Percentiles rank a stretch among this genome's conserved stretches.
These are phyloP conservation scores for Escovopsis sp. DNA, from an alignment of 2,329 filamentous ascomycete genomes.

Conservation along the genomic window DNA sequence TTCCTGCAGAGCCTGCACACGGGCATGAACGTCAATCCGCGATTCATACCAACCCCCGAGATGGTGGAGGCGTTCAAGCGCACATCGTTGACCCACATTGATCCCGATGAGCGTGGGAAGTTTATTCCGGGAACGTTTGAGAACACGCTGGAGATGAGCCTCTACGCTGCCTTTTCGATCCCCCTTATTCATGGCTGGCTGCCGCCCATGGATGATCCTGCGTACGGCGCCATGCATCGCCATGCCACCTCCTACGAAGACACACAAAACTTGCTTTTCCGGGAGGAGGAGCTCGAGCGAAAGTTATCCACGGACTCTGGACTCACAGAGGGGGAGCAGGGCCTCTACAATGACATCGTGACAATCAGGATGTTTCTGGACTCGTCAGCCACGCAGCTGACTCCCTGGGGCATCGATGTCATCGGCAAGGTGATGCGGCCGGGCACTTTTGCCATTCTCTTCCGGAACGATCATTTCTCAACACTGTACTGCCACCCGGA, in stretches of 20 bases:
- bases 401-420: constrained; percentile 61
- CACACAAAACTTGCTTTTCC: constrained; percentile 75
- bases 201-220: constrained; percentile 50
- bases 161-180: constrained; percentile 81
- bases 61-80: constrained; percentile 32
- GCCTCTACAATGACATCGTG: constrained; percentile 67
- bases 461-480: constrained; percentile 94
- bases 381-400: constrained; percentile 74
- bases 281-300: constrained; percentile 74
- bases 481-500: constrained; percentile 81
- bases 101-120: constrained; percentile 33
- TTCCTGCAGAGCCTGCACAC: constrained; percentile 85
- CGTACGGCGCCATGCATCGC: constrained; percentile 54
- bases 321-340: constrained; percentile 59
- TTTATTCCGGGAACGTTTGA: constrained; percentile 62
- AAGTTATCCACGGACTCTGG: constrained; percentile 43
- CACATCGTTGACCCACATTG: constrained; percentile 37
- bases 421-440: constrained; percentile 56
- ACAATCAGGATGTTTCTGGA: constrained; percentile 73
- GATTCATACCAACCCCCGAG: constrained; percentile 51
- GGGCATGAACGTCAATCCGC: constrained; percentile 95
- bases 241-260: constrained; percentile 81
- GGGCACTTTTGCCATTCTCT: constrained; percentile 77
- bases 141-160: constrained; percentile 71
- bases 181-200: constrained; percentile 91